A percentile compares a stretch with the other conserved stretches of the same genome.
Evolutionary conservation across 2,329 filamentous ascomycete species (phyloP).

Genomic region (Cytospora schulzeri): DNA sequence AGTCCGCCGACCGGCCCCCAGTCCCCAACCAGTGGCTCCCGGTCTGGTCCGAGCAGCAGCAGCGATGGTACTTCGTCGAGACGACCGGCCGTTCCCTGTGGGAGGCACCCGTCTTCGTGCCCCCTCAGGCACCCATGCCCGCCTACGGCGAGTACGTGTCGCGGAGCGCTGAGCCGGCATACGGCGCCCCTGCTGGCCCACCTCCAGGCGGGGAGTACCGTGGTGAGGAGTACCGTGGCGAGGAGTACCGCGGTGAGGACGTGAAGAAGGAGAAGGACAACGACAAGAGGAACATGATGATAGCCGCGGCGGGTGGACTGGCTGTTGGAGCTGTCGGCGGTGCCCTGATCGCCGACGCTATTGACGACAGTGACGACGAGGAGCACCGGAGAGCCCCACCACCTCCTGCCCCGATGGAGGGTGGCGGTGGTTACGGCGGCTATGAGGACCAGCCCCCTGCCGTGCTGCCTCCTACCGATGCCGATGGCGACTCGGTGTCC

Average conservation of each 20-base stretch:
- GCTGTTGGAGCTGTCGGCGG: constrained; percentile 60
- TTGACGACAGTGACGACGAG: constrained; percentile 43
- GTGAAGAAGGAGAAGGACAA: constrained; percentile 44
- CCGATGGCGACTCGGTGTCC: constrained; percentile 45
- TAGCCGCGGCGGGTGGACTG: constrained; percentile 61
- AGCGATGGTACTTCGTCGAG: constrained; percentile 61
- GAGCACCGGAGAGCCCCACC: constrained; percentile 25
- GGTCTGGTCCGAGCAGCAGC: constrained; percentile 56
- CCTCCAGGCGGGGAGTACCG: constrained; percentile 14
- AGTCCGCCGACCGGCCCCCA: constrained; percentile 41
- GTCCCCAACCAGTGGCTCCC: constrained; percentile 57
- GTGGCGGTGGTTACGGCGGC: constrained; percentile 27
- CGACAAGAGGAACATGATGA: constrained; percentile 56
- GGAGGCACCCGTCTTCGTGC: constrained; percentile 45
- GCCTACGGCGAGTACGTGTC: constrained; percentile 29
- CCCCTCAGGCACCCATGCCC: constrained; percentile 27
- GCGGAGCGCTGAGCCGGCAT: constrained; percentile 21
- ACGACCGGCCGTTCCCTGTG: constrained; percentile 59
- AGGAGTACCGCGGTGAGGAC: constrained; percentile 29
- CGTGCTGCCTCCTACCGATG: constrained; percentile 43
- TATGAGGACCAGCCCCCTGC: constrained; percentile 36
- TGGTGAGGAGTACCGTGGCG: constrained; percentile 2
- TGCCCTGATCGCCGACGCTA: constrained; percentile 58
- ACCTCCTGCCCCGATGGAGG: constrained; percentile 21
- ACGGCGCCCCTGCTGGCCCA: constrained; percentile 17